Conservation (phyloP, 1,284 basidiomycete species). For the Ustilago vetiveriae region DNA sequence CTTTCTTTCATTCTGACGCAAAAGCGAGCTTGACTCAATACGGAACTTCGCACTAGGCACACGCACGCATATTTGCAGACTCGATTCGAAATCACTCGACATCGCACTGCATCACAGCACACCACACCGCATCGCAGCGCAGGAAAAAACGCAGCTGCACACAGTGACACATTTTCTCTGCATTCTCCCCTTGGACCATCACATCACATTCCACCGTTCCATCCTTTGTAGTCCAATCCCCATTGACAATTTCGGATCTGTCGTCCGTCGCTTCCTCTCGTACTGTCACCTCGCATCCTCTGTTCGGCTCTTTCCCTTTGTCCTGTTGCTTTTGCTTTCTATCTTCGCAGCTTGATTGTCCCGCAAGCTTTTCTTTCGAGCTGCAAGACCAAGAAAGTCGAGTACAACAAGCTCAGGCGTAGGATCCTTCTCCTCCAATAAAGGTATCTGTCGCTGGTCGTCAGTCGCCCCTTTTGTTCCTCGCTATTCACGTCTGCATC, state of each 20-base stretch:
- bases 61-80: conserved; percentile 4
- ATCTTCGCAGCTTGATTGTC: conserved; percentile 4
- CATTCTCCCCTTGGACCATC: conserved; percentile 9
- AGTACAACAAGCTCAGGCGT: too few species aligned
- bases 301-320: not conserved
- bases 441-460: conserved; percentile 36
- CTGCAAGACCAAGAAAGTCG: too few species aligned
- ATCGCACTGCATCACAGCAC: conserved; percentile 20
- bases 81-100: conserved; percentile 2
- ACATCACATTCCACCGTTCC: conserved; percentile 14
- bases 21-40: too few species aligned
- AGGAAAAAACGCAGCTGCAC: conserved; percentile 7
- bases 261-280: conserved; percentile 3
- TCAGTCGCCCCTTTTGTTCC: conserved; percentile 15
- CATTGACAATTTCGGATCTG: conserved; percentile 6
- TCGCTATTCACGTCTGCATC: not conserved
- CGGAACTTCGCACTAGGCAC: too few species aligned
- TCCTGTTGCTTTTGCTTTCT: conserved; percentile 2
- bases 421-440: too few species aligned
- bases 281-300: conserved; percentile 29
- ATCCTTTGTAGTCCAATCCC: conserved; percentile 5
- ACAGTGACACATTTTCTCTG: conserved; percentile 10
- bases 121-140: conserved; percentile 28
- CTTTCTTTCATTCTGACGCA: too few species aligned
- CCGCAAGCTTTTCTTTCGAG: not conserved